Conservation (phyloP, 2,329 filamentous ascomycete genomes). For the Pleomassaria siparia region DNA sequence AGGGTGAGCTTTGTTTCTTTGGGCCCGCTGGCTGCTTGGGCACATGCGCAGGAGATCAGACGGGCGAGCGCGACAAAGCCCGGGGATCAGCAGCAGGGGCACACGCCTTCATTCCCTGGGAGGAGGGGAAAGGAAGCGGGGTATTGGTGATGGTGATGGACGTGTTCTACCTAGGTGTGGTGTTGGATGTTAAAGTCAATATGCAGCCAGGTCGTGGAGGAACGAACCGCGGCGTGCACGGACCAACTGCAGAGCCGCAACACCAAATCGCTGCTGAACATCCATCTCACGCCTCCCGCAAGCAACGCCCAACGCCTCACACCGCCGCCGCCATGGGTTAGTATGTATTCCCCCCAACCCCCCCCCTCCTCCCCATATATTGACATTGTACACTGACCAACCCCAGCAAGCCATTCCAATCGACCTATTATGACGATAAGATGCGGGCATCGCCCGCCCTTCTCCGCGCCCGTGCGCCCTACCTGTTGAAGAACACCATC, state of each 20-base stretch:
- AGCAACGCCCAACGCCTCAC: background rate
- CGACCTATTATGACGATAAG: slow-evolving; percentile 89
- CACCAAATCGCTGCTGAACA: background rate
- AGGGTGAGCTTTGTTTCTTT: slow-evolving; percentile 26
- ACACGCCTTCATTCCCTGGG: slow-evolving; percentile 30
- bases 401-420: slow-evolving; percentile 53
- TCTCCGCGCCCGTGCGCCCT: slow-evolving; percentile 87
- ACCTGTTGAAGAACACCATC: slow-evolving; percentile 83
- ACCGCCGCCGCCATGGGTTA: slow-evolving; percentile 35
- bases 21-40: slow-evolving; percentile 25
- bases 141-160: background rate
- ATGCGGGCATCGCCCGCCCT: slow-evolving; percentile 85
- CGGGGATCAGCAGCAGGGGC: slow-evolving; percentile 14
- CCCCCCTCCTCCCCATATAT: background rate
- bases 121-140: slow-evolving; percentile 7
- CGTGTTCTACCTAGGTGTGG: background rate
- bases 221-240: slow-evolving; percentile 1
- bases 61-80: slow-evolving; percentile 34
- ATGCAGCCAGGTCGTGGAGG: background rate
- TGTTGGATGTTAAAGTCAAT: background rate
- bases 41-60: slow-evolving; percentile 32
- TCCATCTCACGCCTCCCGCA: background rate
- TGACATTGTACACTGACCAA: slow-evolving; percentile 13
- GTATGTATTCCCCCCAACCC: slow-evolving; percentile 22
- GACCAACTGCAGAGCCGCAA: slow-evolving; percentile 6